These are phyloP conservation scores for Rossbeevera mucosa DNA, from an alignment of 768 basidiomycete species.

Conservation along the genomic window DNA sequence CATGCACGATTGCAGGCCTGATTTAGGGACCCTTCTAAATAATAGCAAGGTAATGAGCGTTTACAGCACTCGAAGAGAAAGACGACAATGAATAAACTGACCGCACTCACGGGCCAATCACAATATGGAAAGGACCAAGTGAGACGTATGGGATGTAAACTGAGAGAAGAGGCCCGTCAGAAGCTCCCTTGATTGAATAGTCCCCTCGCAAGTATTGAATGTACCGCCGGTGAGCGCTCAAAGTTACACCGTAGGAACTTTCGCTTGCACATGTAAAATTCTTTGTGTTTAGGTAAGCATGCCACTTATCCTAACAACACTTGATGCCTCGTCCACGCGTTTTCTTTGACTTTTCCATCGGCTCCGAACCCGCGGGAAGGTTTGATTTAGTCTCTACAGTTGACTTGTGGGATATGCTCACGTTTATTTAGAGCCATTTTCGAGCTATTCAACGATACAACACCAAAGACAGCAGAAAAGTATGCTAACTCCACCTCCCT, in stretches of 20 bases:
- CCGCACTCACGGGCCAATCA: neutral
- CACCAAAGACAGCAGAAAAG: slow-evolving; percentile 82
- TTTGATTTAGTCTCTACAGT: slow-evolving; percentile 19
- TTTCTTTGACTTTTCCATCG: slow-evolving; percentile 63
- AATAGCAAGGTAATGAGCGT: slow-evolving; percentile 2
- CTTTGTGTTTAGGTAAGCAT: slow-evolving; percentile 13
- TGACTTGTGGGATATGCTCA: slow-evolving; percentile 6
- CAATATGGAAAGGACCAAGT: neutral
- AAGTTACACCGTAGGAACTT: neutral
- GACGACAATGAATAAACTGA: slow-evolving; percentile 1
- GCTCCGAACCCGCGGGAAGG: slow-evolving; percentile 52
- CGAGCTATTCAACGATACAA: slow-evolving; percentile 69
- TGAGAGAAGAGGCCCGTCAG: neutral
- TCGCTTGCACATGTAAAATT: neutral
- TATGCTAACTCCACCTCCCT: slow-evolving; percentile 33
- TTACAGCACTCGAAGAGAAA: neutral
- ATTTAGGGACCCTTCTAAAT: slow-evolving; percentile 3
- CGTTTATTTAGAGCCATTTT: slow-evolving; percentile 52
- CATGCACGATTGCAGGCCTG: slow-evolving; percentile 5
- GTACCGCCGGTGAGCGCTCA: neutral
- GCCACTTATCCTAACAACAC: neutral
- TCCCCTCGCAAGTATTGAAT: neutral
- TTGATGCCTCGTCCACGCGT: slow-evolving; percentile 55
- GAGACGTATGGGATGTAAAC: neutral
- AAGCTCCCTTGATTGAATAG: neutral